A percentile compares a stretch with the other conserved stretches of the same genome.
Conservation (phyloP, 768 basidiomycete species). For the Rhodotorula toruloides region DNA sequence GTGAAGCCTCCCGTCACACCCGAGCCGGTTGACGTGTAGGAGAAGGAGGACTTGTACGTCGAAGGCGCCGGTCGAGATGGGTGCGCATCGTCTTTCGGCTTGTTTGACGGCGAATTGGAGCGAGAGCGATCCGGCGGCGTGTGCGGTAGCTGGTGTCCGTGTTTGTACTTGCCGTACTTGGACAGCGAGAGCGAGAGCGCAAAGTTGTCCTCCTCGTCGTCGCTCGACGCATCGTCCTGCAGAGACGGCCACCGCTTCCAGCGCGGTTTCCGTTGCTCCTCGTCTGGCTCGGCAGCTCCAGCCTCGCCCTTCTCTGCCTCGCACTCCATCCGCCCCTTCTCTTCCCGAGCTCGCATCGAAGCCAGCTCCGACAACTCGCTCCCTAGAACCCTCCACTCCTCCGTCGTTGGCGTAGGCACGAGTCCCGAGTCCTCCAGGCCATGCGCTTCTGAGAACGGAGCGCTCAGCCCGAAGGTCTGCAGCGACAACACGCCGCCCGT, state of each 20-base stretch:
- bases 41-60: slow-evolving; percentile 23
- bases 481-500: slow-evolving; percentile 5
- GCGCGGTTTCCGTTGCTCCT: slow-evolving; percentile 2
- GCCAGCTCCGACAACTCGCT: slow-evolving; percentile 23
- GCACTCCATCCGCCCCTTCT: background rate
- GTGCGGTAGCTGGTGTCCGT: slow-evolving; percentile 1
- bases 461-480: background rate
- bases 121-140: no score
- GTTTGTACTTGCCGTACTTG: background rate
- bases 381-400: slow-evolving; percentile 41
- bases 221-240: slow-evolving; percentile 9
- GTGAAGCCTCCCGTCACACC: slow-evolving; percentile 22
- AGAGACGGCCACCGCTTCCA: slow-evolving; percentile 21
- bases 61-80: no score
- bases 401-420: slow-evolving; percentile 41
- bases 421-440: slow-evolving; percentile 19
- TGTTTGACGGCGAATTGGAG: no score
- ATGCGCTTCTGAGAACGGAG: background rate
- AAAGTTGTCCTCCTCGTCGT: slow-evolving; percentile 8
- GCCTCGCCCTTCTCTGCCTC: no score
- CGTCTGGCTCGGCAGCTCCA: background rate
- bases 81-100: no score
- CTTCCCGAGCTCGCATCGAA: slow-evolving; percentile 3
- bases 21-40: slow-evolving; percentile 15
- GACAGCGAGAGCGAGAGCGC: slow-evolving; percentile 20